Base-by-base conservation (phyloP, 1,284 basidiomycete species). In the Violaceomyces palustris region DNA sequence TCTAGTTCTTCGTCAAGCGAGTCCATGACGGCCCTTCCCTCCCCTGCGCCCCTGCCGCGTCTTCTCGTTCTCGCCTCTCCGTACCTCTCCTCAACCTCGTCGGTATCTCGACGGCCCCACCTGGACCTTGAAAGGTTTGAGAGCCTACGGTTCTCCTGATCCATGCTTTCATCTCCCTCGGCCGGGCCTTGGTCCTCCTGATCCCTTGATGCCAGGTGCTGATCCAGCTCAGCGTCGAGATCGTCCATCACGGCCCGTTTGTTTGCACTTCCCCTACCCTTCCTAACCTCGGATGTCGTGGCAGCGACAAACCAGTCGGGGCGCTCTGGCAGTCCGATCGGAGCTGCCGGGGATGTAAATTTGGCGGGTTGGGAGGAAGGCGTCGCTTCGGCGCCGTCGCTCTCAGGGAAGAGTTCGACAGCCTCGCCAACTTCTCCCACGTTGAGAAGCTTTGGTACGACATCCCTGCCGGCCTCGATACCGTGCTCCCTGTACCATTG, bases 401-500 rank as follows among this genome's bases (percentile, higher is more conserved):
- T n/a, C n/a, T 50, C 49, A 6, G 51, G 61, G 44, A 50, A 64
- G 23, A 64, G 45, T 46, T 67, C 64, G 1, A 32, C 36, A 10
- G 42, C 42, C 25, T 57, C 56, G 2, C 31, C n/a, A 12, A 45
- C 42, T 22, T 62, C 57, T 14, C 66, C 69, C 0, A 72, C 60
- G 6, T 65, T 41, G 10, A 72, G 34, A 26, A 69, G 49, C 17
- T 58, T 61, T 30, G 68, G 53, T 1, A 72, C 70, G 21, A 73
- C 63, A 18, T 73, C 67, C 18, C 60, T 59, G 9, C 70, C 70
- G 0, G 70, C 70, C 19, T 66, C 59, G 15, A 45, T 45, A 3
- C 70, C 70, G 32, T 73, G 69, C 15, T 63, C 47, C 19, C 53
- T 50, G 53, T 72, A 73, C 70, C 70, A 73, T 32, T 67, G 61